phyloP scores from a whole-genome alignment of 305 asterid genomes.

The Fraxinus sp. region DNA sequence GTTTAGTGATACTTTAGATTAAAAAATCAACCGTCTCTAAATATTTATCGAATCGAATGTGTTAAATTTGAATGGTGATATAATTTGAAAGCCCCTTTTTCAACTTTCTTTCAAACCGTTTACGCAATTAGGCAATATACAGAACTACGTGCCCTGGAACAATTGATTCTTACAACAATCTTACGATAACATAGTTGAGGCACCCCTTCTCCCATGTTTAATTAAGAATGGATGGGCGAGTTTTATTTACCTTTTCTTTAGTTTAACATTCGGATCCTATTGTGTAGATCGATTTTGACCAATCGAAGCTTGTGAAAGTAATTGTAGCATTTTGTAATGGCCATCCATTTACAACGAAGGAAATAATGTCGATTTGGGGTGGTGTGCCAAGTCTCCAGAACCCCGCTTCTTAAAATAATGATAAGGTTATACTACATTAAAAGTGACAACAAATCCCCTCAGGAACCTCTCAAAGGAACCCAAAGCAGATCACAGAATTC shows the following conservation, averaged over 20 bases:
- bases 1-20: background rate
- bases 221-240: background rate
- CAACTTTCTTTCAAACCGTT: background rate
- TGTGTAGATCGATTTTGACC: background rate
- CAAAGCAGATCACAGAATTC: background rate
- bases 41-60: background rate
- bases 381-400: background rate
- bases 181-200: background rate
- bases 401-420: background rate
- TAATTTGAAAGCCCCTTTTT: background rate
- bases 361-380: background rate
- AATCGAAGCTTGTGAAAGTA: background rate
- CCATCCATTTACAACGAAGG: background rate
- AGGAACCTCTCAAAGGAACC: background rate
- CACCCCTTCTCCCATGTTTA: background rate
- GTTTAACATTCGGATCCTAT: background rate
- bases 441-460: background rate
- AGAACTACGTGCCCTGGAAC: background rate
- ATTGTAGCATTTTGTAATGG: background rate
- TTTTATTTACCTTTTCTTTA: background rate
- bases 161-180: background rate
- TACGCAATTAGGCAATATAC: background rate
- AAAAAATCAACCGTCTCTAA: background rate
- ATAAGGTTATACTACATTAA: background rate
- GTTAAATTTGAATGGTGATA: background rate